These are phyloP conservation scores for Chaetomium globosum DNA, from an alignment of 2,329 filamentous ascomycete genomes.

Conservation along the genomic window DNA sequence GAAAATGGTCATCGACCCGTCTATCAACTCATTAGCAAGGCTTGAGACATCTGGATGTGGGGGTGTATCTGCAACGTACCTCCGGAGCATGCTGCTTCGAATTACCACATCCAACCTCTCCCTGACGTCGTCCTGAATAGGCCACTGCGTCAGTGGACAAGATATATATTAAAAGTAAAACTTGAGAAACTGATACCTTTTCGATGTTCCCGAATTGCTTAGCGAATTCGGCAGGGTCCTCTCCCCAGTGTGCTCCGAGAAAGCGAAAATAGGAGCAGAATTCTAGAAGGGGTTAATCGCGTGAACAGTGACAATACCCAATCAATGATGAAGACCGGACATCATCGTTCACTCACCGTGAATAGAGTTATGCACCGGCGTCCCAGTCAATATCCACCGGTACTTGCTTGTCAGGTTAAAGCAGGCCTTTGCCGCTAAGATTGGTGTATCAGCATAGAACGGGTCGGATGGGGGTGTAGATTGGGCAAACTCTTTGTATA, in stretches of 20 bases:
- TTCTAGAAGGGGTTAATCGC: neutral
- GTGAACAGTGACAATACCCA: neutral
- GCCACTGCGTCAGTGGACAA: neutral
- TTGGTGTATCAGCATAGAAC: neutral
- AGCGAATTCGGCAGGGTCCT: slow-evolving; percentile 2
- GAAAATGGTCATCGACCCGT: slow-evolving; percentile 17
- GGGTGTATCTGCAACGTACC: neutral
- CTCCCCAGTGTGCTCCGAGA: slow-evolving; percentile 17
- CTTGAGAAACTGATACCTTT: neutral
- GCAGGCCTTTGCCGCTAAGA: slow-evolving; percentile 12
- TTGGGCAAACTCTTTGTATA: neutral
- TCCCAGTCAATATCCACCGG: slow-evolving; percentile 24
- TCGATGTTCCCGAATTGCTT: slow-evolving; percentile 13
- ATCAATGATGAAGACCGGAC: neutral
- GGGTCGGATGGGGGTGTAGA: neutral
- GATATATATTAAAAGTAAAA: too few species aligned
- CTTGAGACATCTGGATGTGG: too few species aligned
- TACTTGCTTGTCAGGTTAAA: slow-evolving; percentile 16
- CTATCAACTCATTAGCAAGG: neutral
- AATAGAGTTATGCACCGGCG: slow-evolving; percentile 17
- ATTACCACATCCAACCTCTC: neutral
- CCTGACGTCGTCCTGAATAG: neutral
- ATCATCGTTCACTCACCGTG: neutral
- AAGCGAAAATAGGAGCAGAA: slow-evolving; percentile 24
- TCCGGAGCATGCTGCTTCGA: slow-evolving; percentile 16